Evolutionary conservation across 2,329 filamentous ascomycete species (phyloP).

Genomic region (Diaporthe australafricana): DNA sequence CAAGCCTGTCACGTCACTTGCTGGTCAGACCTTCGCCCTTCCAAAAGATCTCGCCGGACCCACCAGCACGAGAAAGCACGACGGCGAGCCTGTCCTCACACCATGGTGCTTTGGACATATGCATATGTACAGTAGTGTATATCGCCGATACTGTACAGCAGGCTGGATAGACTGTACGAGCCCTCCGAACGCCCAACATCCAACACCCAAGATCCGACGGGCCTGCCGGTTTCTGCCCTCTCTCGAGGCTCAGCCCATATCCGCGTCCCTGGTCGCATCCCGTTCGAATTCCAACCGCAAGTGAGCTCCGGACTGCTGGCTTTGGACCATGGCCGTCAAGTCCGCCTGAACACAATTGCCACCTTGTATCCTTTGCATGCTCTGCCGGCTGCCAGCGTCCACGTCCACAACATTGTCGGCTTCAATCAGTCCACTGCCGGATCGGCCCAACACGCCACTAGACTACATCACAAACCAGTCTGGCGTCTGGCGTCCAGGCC

Average conservation of each 20-base stretch:
- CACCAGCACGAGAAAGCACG: neutral
- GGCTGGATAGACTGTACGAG: neutral
- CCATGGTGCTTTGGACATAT: neutral
- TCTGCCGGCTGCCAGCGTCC: neutral
- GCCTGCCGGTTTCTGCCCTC: neutral
- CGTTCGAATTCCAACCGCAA: neutral
- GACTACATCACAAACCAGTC: no score
- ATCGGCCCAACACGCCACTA: constrained; percentile 9
- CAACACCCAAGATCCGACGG: neutral
- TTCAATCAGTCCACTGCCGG: constrained; percentile 4
- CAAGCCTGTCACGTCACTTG: neutral
- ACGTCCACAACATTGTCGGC: neutral
- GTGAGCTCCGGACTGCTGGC: neutral
- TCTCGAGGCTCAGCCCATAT: neutral
- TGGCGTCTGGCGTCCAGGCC: neutral
- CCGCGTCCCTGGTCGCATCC: neutral
- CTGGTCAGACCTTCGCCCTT: neutral
- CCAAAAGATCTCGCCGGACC: neutral
- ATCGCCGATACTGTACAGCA: neutral
- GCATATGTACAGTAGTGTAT: neutral
- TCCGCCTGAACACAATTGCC: neutral
- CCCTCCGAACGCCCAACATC: neutral
- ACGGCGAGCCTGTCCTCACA: neutral
- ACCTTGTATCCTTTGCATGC: neutral
- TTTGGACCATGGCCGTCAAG: constrained; percentile 4